Conservation (phyloP, 352 stramenopile genomes). For the Phytophthora pisi region DNA sequence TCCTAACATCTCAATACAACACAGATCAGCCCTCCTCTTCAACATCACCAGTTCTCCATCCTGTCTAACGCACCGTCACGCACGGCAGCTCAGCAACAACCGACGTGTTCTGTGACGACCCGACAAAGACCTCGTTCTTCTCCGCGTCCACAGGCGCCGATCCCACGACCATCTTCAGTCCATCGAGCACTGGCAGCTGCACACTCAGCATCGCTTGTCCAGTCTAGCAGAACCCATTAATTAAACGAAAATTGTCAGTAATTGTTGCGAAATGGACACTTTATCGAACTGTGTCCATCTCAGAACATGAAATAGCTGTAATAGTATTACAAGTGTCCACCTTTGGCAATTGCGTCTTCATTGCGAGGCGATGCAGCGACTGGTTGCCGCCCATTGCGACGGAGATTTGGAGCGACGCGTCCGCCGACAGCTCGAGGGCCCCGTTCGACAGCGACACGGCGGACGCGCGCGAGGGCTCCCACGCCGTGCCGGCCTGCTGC, state of each 20-base stretch:
- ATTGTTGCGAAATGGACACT: neutral
- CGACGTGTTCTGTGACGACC: constrained; percentile 41
- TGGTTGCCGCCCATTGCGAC: constrained; percentile 1
- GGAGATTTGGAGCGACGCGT: constrained; percentile 19
- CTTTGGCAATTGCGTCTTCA: constrained; percentile 33
- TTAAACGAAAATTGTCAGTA: neutral
- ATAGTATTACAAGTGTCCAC: constrained; percentile 17
- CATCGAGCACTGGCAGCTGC: constrained; percentile 18
- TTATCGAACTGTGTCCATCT: neutral
- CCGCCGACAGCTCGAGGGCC: constrained; percentile 17
- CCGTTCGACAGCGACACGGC: constrained; percentile 19
- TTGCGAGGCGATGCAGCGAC: constrained; percentile 28
- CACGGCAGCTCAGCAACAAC: constrained; percentile 48
- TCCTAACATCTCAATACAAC: constrained; percentile 25
- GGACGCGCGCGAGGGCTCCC: constrained; percentile 25
- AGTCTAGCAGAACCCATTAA: constrained; percentile 4
- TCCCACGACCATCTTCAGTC: constrained; percentile 37
- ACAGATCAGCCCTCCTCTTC: neutral
- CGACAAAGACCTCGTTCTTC: constrained; percentile 31
- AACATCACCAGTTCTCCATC: neutral
- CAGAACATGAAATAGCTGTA: neutral
- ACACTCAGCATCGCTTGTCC: constrained; percentile 37
- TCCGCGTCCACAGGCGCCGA: constrained; percentile 13
- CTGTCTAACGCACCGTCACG: constrained; percentile 24
- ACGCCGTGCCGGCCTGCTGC: constrained; percentile 16